Evolutionary conservation across 2,329 filamentous ascomycete species (phyloP), one percentile per base, ranked within the genome.

Genomic region (Dactylellina parvicollis): DNA sequence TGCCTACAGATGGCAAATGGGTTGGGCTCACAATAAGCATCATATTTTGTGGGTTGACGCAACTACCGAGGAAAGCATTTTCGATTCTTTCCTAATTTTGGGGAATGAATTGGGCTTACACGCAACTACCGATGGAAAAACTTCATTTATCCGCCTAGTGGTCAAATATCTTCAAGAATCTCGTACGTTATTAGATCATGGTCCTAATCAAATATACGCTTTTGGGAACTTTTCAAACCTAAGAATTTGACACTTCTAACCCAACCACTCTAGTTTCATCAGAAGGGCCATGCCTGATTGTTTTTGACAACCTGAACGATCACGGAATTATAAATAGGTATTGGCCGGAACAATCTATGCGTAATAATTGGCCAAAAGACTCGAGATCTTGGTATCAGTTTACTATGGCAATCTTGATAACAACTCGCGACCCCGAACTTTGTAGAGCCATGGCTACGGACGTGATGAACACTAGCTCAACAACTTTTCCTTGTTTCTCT

Each of bases 31-130:
- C n/a, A 28, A 32, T 14, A 56, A 30, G n/a, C 9, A 44, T 20
- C 36, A 59, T 22, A 47, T 47, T 14, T 1, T 46, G 4, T 59
- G 55, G 55, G 18, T 47, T 9, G 26, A 59, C 24, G 55, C 55
- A 10, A 59, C 28, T 12, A 47, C 38, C 2, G 1, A 12, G 2
- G 5, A 22, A 1, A 22, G 14, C 2, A 18, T 56, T 22, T 20
- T 38, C n/a, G 20, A 4, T 10, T 8, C 38, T 20, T 26, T 47
- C 2, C 1, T n/a, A 0, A 18, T 22, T 10, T 59, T 59, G 26
- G 55, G 5, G 7, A 1, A 8, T 34, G 16, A 10, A 9, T 14
- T 42, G 10, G 26, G 4, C 16, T 44, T 20, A 20, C 4, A 7
- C 12, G n/a, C 20, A 20, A 9, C 18, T 20, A 1, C 14, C 12